Base-by-base conservation (phyloP, 2,329 filamentous ascomycete species). In the Chrysoporthe puriensis region DNA sequence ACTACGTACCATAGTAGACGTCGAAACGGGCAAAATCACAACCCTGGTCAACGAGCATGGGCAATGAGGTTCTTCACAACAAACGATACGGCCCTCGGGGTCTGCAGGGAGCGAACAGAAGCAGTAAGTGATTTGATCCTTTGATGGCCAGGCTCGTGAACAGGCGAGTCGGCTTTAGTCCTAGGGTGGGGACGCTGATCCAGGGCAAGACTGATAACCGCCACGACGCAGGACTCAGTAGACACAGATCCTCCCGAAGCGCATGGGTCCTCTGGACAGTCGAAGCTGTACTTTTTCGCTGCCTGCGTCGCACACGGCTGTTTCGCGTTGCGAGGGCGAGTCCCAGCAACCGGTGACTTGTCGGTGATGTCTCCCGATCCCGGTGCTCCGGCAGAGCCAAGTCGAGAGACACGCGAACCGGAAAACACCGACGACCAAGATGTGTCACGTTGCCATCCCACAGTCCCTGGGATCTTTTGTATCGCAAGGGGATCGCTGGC, bases 61-160 rank as follows among this genome's bases (percentile, higher is more conserved):
- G 54, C 32, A 40, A 9, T n/a, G 54, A n/a, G 54, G 34, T 58
- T 46, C 59, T 67, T 26, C 26, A 26, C 40, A 8, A 42, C 57
- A 43, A 57, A 65, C 21, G 16, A n/a, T 7, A 26, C 18, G 61
- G 34, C 8, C 18, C 36, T 48, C 4, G 62, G 66, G 66, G 66
- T 65, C 66, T 68, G 66, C 57, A 62, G 32, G 4, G n/a, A 68
- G 43, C 62, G 66, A 57, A 8, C 54, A 18, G 34, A 63, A 62
- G 62, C 66, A 44, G 62, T 18, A 57, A 58, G 40, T 64, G 44
- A 54, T 46, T 34, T n/a, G 43, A 56, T 65, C 62, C 62, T 67
- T 61, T 42, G 44, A 48, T 34, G 40, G n/a, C 44, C 9, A 5
- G 32, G 46, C 13, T 34, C 56, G 62, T 57, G 40, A n/a, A 21